Conservation (phyloP, 371 early-diverging fungal species). For the Choanephora cucurbitarum region DNA sequence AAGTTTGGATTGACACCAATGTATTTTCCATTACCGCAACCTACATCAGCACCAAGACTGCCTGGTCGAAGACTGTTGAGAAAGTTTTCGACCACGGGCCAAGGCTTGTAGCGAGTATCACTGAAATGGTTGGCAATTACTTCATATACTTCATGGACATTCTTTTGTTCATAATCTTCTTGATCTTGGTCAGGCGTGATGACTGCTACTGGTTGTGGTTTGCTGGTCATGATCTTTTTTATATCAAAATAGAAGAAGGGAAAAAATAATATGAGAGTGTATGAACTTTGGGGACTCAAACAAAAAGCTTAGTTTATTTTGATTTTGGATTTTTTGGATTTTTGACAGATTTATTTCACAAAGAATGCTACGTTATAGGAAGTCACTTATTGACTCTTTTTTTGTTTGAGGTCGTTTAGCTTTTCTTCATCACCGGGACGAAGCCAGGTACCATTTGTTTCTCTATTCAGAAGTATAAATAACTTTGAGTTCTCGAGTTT, state of each 20-base stretch:
- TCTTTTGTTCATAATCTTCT: slow-evolving; percentile 66
- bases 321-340: not conserved
- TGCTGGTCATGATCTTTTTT: slow-evolving; percentile 24
- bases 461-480: slow-evolving; percentile 17
- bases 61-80: slow-evolving; percentile 62
- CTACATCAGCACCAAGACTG: slow-evolving; percentile 90
- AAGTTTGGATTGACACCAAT: slow-evolving; percentile 80
- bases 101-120: slow-evolving; percentile 96
- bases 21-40: slow-evolving; percentile 98
- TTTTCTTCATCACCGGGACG: slow-evolving; percentile 41
- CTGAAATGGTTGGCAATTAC: slow-evolving; percentile 93
- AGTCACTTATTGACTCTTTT: slow-evolving; percentile 1
- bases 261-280: no score
- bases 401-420: slow-evolving; percentile 15
- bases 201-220: slow-evolving; percentile 61
- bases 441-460: slow-evolving; percentile 51
- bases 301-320: not conserved
- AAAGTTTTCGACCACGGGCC: slow-evolving; percentile 95
- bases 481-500: not conserved
- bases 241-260: not conserved
- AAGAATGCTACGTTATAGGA: no score
- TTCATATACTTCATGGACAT: slow-evolving; percentile 93
- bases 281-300: no score
- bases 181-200: slow-evolving; percentile 51
- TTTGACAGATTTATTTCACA: no score